These are phyloP conservation scores for Mycogone perniciosa DNA, from an alignment of 2,329 filamentous ascomycete genomes.

Conservation along the genomic window DNA sequence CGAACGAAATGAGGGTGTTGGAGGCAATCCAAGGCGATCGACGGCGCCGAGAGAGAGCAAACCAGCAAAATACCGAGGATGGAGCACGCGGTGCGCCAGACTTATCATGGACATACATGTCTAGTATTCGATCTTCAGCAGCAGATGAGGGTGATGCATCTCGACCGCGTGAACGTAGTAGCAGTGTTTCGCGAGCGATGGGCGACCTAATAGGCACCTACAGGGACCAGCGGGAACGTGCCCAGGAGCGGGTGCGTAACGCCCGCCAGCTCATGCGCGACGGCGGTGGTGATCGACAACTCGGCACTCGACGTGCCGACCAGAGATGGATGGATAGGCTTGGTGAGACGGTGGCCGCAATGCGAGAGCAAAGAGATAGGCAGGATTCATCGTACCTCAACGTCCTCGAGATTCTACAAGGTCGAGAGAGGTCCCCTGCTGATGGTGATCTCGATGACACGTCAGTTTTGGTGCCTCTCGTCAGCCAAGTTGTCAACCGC, in stretches of 20 bases:
- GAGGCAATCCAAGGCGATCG: constrained; percentile 51
- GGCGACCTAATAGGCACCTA: constrained; percentile 34
- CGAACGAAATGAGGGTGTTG: constrained; percentile 50
- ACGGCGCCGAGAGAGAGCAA: constrained; percentile 40
- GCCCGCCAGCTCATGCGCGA: constrained; percentile 29
- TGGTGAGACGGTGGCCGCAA: constrained; percentile 30
- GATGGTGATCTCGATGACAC: constrained; percentile 31
- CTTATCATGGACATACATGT: constrained; percentile 16
- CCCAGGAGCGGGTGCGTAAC: constrained; percentile 28
- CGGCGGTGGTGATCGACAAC: constrained; percentile 5
- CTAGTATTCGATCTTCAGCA: constrained; percentile 15
- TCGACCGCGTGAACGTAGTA: constrained; percentile 30
- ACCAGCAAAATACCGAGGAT: constrained; percentile 23
- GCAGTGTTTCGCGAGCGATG: constrained; percentile 32
- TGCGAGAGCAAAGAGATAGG: constrained; percentile 30
- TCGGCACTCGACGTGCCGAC: constrained; percentile 21
- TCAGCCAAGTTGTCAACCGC: constrained; percentile 31
- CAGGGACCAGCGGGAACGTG: constrained; percentile 30
- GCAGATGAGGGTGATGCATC: constrained; percentile 19
- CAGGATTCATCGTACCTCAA: constrained; percentile 32
- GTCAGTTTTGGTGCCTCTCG: constrained; percentile 30
- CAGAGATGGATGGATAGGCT: constrained; percentile 29
- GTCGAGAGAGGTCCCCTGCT: constrained; percentile 24
- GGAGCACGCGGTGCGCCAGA: constrained; percentile 14
- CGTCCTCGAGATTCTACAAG: constrained; percentile 33